A percentile compares a stretch with the other conserved stretches of the same genome.
Evolutionary conservation across 2,329 filamentous ascomycete species (phyloP).

Genomic region (Alternaria alternata): DNA sequence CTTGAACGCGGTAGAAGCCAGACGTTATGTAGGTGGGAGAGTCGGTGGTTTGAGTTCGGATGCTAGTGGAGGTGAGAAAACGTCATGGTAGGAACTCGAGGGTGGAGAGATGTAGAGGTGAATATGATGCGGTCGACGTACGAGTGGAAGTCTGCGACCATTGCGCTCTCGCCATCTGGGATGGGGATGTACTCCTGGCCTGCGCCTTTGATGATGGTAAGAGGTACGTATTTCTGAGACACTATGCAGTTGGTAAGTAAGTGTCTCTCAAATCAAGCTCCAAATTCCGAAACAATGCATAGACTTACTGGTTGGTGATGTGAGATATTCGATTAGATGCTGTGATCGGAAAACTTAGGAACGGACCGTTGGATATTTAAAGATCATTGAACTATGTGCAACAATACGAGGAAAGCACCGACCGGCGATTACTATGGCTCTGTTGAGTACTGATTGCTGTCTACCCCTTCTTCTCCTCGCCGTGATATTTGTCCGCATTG

Average conservation of each 20-base stretch:
- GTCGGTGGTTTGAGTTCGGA: conserved; percentile 32
- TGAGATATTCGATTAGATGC: neutral
- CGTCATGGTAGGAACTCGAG: too few species aligned
- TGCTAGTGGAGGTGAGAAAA: conserved; percentile 8
- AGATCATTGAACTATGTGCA: neutral
- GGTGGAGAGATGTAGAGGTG: too few species aligned
- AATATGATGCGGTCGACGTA: conserved; percentile 4
- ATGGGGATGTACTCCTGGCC: conserved; percentile 36
- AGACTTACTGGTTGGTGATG: neutral
- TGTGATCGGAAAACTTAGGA: neutral
- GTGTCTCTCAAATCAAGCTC: neutral
- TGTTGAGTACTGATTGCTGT: conserved; percentile 11
- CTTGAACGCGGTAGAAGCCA: conserved; percentile 37
- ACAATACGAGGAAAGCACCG: neutral
- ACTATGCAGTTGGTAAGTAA: conserved; percentile 13
- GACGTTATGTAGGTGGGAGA: conserved; percentile 34
- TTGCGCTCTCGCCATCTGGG: conserved; percentile 34
- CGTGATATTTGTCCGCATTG: conserved; percentile 28
- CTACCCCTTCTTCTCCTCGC: conserved; percentile 13
- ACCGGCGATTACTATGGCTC: conserved; percentile 7
- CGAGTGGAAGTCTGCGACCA: conserved; percentile 40
- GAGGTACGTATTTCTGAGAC: conserved; percentile 28
- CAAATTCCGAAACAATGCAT: neutral
- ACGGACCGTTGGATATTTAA: neutral
- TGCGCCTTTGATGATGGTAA: conserved; percentile 39